Evolutionary conservation across 768 basidiomycete species (phyloP), one percentile per base, ranked within the genome.

Genomic region (Mycena alexandri): DNA sequence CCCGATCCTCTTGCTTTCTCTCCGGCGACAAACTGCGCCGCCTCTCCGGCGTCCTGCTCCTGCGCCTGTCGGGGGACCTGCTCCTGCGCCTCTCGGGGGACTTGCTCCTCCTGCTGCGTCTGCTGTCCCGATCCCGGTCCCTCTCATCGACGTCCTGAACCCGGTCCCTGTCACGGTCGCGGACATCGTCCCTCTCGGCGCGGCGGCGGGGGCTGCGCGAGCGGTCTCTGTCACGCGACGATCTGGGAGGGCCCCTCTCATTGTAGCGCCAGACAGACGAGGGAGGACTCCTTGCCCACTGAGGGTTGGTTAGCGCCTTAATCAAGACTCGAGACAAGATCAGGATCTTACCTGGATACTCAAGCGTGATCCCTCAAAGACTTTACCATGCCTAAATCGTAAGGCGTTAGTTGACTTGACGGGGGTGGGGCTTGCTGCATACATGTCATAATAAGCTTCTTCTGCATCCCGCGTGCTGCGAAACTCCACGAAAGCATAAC

Each of bases 401-500:
- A 3, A 25, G 21, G 22, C 25, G 38, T 55, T 33, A 64, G 12
- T 36, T 11, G 21, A 54, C 17, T n/a, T 29, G 46, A 0, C 7
- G 3, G 17, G 22, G 53, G 48, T 22, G 14, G 25, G 16, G 29
- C 60, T 24, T 24, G 3, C 21, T 43, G 80, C 90, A 67, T 76
- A 93, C 93, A 94, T 93, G 66, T 93, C 91, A 75, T 92, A 88
- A 78, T 93, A 93, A 33, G 93, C 92, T 70, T 93, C 91, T 74
- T 93, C 93, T 21, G 93, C 93, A 74, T 93, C 92, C 46, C 90
- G 88, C 53, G 86, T 84, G 74, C 87, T 88, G 76, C 91, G 89
- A 75, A 93, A 94, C 78, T 94, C 93, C 76, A 94, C 89, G 78
- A 94, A 94, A 63, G 93, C 93, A 79, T 93, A 94, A 82, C 93